phyloP scores from a whole-genome alignment of 805 yeast species.

The Ogataea kodamae region DNA sequence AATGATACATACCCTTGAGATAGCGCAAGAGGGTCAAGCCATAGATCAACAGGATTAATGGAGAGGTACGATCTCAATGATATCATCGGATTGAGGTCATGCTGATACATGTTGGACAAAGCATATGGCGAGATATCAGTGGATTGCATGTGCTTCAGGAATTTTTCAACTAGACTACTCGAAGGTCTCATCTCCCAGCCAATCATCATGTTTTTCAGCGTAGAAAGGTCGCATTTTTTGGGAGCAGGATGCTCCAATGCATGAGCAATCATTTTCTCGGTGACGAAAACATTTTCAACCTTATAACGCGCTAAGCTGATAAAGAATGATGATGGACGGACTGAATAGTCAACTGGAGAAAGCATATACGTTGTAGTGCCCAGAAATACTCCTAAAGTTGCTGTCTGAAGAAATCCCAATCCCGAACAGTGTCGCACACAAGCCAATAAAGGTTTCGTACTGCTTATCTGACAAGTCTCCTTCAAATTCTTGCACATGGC shows the following conservation, averaged over 20 bases:
- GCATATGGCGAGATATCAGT: constrained; percentile 66
- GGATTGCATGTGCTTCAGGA: constrained; percentile 59
- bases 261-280: constrained; percentile 77
- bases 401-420: constrained; percentile 84
- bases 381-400: constrained; percentile 74
- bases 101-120: constrained; percentile 73
- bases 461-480: constrained; percentile 83
- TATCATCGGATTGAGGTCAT: constrained; percentile 76
- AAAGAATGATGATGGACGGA: constrained; percentile 69
- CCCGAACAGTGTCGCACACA: constrained; percentile 84
- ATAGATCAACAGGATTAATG: constrained; percentile 82
- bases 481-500: constrained; percentile 84
- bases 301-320: constrained; percentile 68
- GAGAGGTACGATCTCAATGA: constrained; percentile 84
- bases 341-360: constrained; percentile 72
- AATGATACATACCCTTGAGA: constrained; percentile 85
- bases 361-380: constrained; percentile 84
- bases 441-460: constrained; percentile 72
- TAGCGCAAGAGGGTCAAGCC: constrained; percentile 81
- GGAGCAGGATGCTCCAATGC: constrained; percentile 52
- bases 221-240: constrained; percentile 56
- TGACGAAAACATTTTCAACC: constrained; percentile 81
- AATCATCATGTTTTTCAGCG: constrained; percentile 78
- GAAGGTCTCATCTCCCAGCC: constrained; percentile 75
- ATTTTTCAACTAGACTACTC: constrained; percentile 50